These are phyloP conservation scores for Aspergillus olivimuriae DNA, from an alignment of 495 filamentous ascomycete species.

Conservation along the genomic window DNA sequence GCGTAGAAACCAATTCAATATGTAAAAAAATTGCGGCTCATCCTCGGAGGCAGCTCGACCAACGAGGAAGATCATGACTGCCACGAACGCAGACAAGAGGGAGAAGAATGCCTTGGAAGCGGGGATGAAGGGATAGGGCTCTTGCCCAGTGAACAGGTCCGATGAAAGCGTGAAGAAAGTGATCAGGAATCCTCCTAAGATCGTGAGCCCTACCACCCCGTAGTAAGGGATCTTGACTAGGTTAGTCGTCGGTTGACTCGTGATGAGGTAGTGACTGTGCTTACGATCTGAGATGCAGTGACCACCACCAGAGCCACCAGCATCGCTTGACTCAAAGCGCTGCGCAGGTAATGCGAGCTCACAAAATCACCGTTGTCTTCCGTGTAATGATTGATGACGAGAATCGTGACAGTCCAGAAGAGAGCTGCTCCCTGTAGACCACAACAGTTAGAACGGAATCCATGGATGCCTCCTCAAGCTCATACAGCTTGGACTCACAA, in stretches of 20 bases:
- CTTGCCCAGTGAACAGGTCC: conserved; percentile 21
- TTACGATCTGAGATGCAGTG: conserved; percentile 37
- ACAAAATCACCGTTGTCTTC: conserved; percentile 14
- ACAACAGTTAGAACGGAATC: not conserved
- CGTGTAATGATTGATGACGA: conserved; percentile 19
- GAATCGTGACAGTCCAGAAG: conserved; percentile 22
- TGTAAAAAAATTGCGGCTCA: conserved; percentile 24
- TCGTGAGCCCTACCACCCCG: conserved; percentile 26
- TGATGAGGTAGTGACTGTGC: conserved; percentile 6
- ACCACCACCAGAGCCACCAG: conserved; percentile 25
- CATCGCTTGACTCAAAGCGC: conserved; percentile 28
- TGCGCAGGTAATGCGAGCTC: conserved; percentile 27
- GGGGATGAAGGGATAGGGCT: conserved; percentile 28
- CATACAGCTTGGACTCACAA: conserved; percentile 23
- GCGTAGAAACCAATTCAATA: conserved; percentile 26
- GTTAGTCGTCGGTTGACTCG: conserved; percentile 8
- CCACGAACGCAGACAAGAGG: conserved; percentile 13
- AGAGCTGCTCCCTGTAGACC: conserved; percentile 24
- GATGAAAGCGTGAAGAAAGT: conserved; percentile 24
- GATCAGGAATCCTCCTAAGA: conserved; percentile 27
- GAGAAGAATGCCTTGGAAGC: conserved; percentile 15
- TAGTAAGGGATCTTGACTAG: conserved; percentile 28
- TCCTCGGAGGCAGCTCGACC: conserved; percentile 24
- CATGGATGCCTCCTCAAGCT: not conserved
- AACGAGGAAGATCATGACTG: conserved; percentile 24